Conservation (phyloP, 2,329 filamentous ascomycete species). For the Colletotrichum cereale region DNA sequence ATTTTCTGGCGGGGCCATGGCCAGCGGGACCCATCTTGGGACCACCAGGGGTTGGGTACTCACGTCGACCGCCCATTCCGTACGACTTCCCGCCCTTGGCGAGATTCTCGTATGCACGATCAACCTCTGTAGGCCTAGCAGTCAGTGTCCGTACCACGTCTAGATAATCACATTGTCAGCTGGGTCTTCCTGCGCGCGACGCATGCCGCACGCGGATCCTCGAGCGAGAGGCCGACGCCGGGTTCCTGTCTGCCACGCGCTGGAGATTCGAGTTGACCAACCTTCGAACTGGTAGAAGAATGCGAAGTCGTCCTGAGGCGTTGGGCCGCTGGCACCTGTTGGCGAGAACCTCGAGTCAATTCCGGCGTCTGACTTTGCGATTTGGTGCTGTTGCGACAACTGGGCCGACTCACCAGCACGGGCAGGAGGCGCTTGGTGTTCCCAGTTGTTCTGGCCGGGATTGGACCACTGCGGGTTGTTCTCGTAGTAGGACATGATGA, state of each 20-base stretch:
- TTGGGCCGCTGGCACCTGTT: conserved; percentile 80
- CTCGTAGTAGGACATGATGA: conserved; percentile 61
- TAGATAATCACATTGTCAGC: conserved; percentile 35
- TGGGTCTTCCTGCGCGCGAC: conserved; percentile 27
- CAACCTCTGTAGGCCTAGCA: conserved; percentile 77
- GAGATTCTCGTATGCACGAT: conserved; percentile 94
- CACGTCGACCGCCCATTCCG: conserved; percentile 79
- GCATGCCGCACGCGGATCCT: background rate
- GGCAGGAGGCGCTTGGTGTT: conserved; percentile 59
- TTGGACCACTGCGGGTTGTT: conserved; percentile 56
- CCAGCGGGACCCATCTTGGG: conserved; percentile 48
- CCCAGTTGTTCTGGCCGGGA: conserved; percentile 57
- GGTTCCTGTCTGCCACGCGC: conserved; percentile 16
- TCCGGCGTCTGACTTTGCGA: conserved; percentile 31
- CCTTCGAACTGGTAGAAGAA: conserved; percentile 92
- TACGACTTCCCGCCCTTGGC: conserved; percentile 97
- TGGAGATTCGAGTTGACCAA: conserved; percentile 63
- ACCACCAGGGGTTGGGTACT: conserved; percentile 75
- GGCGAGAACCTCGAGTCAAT: conserved; percentile 41
- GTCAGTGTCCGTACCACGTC: conserved; percentile 42
- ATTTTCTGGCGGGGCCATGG: conserved; percentile 46
- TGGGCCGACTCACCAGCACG: conserved; percentile 49
- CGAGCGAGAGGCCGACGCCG: background rate
- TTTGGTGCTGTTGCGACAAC: conserved; percentile 35
- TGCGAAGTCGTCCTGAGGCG: conserved; percentile 81